Base-by-base conservation (phyloP, 164 flowering plant species). In the Berberis vulgaris region DNA sequence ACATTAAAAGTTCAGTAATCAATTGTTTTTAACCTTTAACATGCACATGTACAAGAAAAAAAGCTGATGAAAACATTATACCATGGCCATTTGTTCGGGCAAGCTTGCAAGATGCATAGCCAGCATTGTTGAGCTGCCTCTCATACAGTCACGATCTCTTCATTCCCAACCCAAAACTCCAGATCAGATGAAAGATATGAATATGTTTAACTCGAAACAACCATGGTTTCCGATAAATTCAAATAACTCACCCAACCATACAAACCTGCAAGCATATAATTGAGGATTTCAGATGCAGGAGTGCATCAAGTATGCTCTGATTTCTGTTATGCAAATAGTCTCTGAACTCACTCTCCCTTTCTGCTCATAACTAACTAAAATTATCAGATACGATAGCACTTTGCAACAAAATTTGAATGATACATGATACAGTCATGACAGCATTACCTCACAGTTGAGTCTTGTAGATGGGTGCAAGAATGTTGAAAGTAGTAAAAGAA, bases 151-250 rank as follows among this genome's bases (percentile, higher is more conserved):
- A 61, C 74, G 50, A 71, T 66, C 49, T 74, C 77, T 56, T 65
- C 71, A 64, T 74, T 74, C 13, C 57, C 69, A 8, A 70, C 62
- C 74, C 77, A 74, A 67, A 74, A 67, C 52, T 70, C 77, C 74
- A 70, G 52, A 63, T 9, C 12, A 26, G 39, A 41, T 12, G 40
- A 39, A 49, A 40, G 45, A 38, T 2, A 61, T 1, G 6, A 50
- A 9, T 6, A 59, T 26, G 26, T 0, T 26, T 26, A 26, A 26
- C 26, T 26, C 26, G 0, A 26, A 26, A 26, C 26, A 26, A 26
- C 26, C 26, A 26, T 26, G 26, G 26, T 26, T 26, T 26, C 26
- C 26, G 26, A 26, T 26, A 26, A 26, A 26, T 26, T 26, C 26
- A 26, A 26, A 26, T 26, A 26, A 26, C 26, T 26, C 26, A 26